Evolutionary conservation across 257 asterid species (phyloP).

Genomic region (Ophiorrhiza pumila): DNA sequence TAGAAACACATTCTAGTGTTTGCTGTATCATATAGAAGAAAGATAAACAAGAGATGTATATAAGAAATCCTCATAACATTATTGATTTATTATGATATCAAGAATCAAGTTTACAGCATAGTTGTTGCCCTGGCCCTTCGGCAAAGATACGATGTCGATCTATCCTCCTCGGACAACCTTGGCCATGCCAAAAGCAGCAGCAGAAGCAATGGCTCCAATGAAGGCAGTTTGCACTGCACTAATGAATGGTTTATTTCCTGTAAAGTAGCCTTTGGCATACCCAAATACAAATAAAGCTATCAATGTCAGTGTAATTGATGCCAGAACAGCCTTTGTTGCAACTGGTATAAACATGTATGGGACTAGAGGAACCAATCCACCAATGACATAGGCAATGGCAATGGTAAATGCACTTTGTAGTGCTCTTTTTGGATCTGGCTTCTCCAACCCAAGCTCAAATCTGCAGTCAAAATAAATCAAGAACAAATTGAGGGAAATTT

Average conservation of each 20-base stretch:
- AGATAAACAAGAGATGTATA: too few species aligned
- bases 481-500: neutral
- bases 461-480: conserved; percentile 28
- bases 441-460: conserved; percentile 92
- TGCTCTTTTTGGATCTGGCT: conserved; percentile 91
- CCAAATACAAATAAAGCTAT: conserved; percentile 76
- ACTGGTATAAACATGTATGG: conserved; percentile 71
- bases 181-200: conserved; percentile 95
- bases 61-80: neutral
- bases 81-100: neutral
- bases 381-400: conserved; percentile 68
- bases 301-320: conserved; percentile 58
- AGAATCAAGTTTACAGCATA: neutral
- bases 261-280: conserved; percentile 75
- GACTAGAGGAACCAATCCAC: conserved; percentile 79
- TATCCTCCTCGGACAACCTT: conserved; percentile 69
- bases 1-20: too few species aligned
- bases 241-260: conserved; percentile 62
- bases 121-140: too few species aligned
- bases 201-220: conserved; percentile 95
- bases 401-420: conserved; percentile 82
- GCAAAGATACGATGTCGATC: too few species aligned
- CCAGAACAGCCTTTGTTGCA: conserved; percentile 61
- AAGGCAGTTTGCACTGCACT: conserved; percentile 79
- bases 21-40: too few species aligned